Evolutionary conservation across 805 yeast genomes (phyloP), one percentile per base, ranked within the genome.

Genomic region (Torulaspora delbrueckii): DNA sequence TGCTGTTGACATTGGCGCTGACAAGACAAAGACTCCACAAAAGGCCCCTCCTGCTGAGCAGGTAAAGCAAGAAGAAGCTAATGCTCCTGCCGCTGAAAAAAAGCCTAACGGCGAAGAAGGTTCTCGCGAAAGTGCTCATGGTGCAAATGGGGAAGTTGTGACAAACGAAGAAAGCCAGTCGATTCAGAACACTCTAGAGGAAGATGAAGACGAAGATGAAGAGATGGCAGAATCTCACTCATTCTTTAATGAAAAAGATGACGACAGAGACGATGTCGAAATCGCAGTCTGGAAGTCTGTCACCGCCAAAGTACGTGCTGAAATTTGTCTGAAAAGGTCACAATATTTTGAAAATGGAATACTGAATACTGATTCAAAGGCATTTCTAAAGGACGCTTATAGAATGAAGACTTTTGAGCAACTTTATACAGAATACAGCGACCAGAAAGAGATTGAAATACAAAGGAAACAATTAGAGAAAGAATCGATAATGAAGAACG

Each of bases 261-360:
- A 79, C 40, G 86, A 81, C 45, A 68, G 60, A 35, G 77, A 77
- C 45, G 96, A 86, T 58, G 74, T 85, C 28, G 96, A 89, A 56
- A 67, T 81, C 37, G 84, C 84, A 43, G 79, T 86, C 1, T 90
- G 97, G 97, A 83, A 84, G 55, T 77, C 78, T n/a, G 66, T 82
- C 32, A 88, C 93, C 0, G 85, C 96, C 0, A 83, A 83, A 50
- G 76, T 84, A 0, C 70, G 96, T 46, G 87, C 91, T 12, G 82
- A 84, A 42, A 76, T 86, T 50, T 82, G 96, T 58, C 66, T 79
- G 22, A 74, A 76, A 46, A 75, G 98, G 54, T 74, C 86, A 0
- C 77, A 74, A 2, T 66, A 88, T 38, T 89, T 91, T 59, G 77
- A 75, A 16, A 76, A 77, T 13, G 69, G 73, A 47, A 74, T 71